Conservation (phyloP, 2,329 filamentous ascomycete genomes). For the Paecilomyces variotii region DNA sequence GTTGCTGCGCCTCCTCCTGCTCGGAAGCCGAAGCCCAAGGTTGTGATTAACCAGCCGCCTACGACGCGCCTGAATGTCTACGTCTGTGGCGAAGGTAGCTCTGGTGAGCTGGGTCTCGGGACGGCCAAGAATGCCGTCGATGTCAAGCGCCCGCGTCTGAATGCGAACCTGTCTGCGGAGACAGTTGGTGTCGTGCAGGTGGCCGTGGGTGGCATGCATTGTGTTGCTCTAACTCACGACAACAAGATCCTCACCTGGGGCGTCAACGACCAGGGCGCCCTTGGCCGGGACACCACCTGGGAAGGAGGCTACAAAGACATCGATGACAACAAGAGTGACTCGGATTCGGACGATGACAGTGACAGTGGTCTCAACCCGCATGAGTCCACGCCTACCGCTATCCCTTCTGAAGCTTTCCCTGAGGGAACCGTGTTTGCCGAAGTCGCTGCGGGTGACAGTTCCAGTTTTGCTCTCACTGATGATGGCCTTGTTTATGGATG, state of each 20-base stretch:
- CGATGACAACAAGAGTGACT: slow-evolving; percentile 28
- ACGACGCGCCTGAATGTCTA: slow-evolving; percentile 56
- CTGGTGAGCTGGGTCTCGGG: slow-evolving; percentile 77
- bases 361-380: slow-evolving; percentile 49
- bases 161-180: slow-evolving; percentile 49
- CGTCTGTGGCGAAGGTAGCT: slow-evolving; percentile 71
- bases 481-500: slow-evolving; percentile 55
- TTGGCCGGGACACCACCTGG: slow-evolving; percentile 66
- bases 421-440: slow-evolving; percentile 49
- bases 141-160: slow-evolving; percentile 66
- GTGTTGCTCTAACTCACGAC: slow-evolving; percentile 65
- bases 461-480: slow-evolving; percentile 53
- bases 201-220: slow-evolving; percentile 76
- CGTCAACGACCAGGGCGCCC: slow-evolving; percentile 75
- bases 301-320: slow-evolving; percentile 54
- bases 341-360: slow-evolving; percentile 43
- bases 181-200: slow-evolving; percentile 63
- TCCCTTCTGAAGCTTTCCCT: slow-evolving; percentile 43
- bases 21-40: slow-evolving; percentile 24
- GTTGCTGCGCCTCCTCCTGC: slow-evolving; percentile 17
- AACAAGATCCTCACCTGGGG: slow-evolving; percentile 82
- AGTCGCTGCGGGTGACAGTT: slow-evolving; percentile 52
- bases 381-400: slow-evolving; percentile 47
- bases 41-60: slow-evolving; percentile 56
- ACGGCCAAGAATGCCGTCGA: slow-evolving; percentile 58